Percentiles rank a stretch among this genome's conserved stretches.
phyloP scores from a whole-genome alignment of 305 asterid genomes.

The Solanum hybrid region DNA sequence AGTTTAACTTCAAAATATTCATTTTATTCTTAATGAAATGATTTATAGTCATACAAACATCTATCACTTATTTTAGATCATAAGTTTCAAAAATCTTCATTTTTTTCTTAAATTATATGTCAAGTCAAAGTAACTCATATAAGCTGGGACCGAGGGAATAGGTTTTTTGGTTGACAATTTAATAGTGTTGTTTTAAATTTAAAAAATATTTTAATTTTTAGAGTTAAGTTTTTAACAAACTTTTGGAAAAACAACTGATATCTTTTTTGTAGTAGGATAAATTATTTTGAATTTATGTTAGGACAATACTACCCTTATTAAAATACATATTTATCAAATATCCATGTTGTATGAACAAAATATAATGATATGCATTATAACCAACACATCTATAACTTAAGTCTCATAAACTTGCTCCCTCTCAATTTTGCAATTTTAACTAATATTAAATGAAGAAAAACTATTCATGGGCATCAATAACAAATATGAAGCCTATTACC shows the following conservation, averaged over 20 bases:
- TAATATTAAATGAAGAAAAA: neutral
- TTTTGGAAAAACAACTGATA: neutral
- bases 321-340: neutral
- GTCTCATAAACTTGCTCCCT: neutral
- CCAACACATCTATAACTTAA: neutral
- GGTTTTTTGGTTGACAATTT: neutral
- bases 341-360: neutral
- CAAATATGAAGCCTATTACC: neutral
- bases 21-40: too few species aligned
- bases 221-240: neutral
- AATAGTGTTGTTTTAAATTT: neutral
- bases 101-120: too few species aligned
- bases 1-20: too few species aligned
- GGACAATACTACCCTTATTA: neutral
- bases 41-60: too few species aligned
- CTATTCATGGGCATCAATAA: neutral
- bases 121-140: neutral
- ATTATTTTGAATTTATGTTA: neutral
- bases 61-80: too few species aligned
- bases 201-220: neutral
- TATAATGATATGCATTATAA: neutral
- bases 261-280: neutral
- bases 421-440: neutral
- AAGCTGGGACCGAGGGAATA: neutral
- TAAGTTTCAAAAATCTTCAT: too few species aligned